These are phyloP conservation scores for Pyrenula massariospora DNA, from an alignment of 495 filamentous ascomycete genomes.

Conservation along the genomic window DNA sequence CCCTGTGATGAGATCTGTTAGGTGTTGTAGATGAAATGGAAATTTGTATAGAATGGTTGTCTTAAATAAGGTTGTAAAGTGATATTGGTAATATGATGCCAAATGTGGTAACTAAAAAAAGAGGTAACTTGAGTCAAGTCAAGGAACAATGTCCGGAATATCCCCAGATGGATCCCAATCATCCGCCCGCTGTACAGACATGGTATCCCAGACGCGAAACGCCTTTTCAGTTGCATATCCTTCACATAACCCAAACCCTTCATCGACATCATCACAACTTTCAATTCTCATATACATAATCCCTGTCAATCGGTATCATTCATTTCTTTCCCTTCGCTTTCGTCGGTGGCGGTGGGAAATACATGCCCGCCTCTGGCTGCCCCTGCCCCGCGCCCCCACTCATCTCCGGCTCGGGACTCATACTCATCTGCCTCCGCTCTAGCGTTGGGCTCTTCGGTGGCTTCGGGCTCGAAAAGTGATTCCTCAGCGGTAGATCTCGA, in stretches of 20 bases:
- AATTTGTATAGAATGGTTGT: too few relatives aligned
- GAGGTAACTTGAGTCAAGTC: too few relatives aligned
- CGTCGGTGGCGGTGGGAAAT: conserved; percentile 1
- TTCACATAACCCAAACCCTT: background rate
- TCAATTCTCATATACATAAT: background rate
- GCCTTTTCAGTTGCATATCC: background rate
- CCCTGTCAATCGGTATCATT: background rate
- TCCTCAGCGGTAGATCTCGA: conserved; percentile 29
- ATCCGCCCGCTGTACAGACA: too few relatives aligned
- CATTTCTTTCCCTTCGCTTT: background rate
- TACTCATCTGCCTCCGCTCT: background rate
- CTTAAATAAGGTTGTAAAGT: too few relatives aligned
- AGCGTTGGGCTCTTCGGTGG: background rate
- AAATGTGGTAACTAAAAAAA: too few relatives aligned
- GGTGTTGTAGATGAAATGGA: too few relatives aligned
- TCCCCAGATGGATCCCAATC: too few relatives aligned
- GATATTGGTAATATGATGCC: too few relatives aligned
- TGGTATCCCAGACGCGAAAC: too few relatives aligned
- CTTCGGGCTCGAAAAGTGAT: conserved; percentile 14
- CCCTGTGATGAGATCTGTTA: too few relatives aligned
- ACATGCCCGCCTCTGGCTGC: background rate
- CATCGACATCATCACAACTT: background rate
- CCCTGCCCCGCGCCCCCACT: background rate
- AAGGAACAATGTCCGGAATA: too few relatives aligned
- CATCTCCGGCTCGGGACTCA: background rate